Base-by-base conservation (phyloP, 371 early-diverging fungal genomes). In the Actinomortierella ambigua region DNA sequence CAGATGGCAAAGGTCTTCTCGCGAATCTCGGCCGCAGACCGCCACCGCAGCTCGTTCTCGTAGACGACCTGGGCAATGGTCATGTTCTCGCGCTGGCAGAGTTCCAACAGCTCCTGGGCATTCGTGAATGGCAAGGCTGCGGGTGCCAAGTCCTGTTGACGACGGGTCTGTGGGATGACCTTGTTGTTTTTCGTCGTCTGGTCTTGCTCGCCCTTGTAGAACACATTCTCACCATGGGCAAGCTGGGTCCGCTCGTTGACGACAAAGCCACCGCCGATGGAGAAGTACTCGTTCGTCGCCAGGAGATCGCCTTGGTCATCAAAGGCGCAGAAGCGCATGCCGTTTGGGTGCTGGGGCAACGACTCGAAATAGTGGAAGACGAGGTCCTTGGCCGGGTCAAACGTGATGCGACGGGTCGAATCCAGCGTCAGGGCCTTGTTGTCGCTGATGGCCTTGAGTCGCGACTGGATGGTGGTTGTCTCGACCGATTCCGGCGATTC, bases 241-340 rank as follows among this genome's bases (percentile, higher is more conserved):
- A 93, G 65, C 57, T 92, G 90, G 1, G 95, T 94, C 48, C 86
- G 81, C 22, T 93, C 95, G 70, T 95, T 95, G 29, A 97, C 93
- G 17, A 97, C 96, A 78, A 97, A 97, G 2, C 98, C 98, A 50
- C 97, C 97, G 27, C 97, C 97, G 69, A 96, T 94, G 62, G 93
- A 92, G 75, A 95, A 96, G 79, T 94, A 95, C 77, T 96, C 96
- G 75, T 96, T 94, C 22, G 94, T 93, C 2, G 95, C 95, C 40
- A 95, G 73, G 85, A 94, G 76, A 68, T 89, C 88, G 39, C 93
- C 90, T 24, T 89, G 69, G 23, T 76, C 73, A 70, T 95, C 92
- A 69, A 90, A 94, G 27, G 89, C 93, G 47, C 93, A 91, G 69
- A 97, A 93, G 13, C 97, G 90, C 87, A 97, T 91, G 47, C 98